Evolutionary conservation across 768 basidiomycete genomes (phyloP).

Genomic region (Exidia glandulosa): DNA sequence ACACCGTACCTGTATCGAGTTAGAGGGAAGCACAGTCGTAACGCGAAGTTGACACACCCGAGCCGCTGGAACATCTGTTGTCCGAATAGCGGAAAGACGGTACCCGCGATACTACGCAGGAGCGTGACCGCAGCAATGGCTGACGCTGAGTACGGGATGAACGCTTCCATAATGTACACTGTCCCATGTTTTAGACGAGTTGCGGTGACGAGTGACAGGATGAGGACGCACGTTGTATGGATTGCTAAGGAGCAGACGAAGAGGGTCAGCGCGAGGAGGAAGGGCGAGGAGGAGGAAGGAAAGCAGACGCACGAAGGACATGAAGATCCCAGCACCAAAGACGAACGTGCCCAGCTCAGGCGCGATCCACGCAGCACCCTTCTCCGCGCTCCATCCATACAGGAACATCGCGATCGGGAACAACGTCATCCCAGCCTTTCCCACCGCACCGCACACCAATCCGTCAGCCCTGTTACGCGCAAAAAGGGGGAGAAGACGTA

Average conservation of each 20-base stretch:
- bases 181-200: no score
- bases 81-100: conserved; percentile 2
- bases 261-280: no score
- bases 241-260: no score
- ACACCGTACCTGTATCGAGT: neutral
- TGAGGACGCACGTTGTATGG: no score
- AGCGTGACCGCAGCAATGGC: conserved; percentile 1
- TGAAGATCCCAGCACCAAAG: neutral
- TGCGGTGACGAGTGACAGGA: no score
- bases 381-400: neutral
- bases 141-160: conserved; percentile 1
- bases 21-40: neutral
- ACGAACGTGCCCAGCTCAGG: neutral
- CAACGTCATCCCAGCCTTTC: conserved; percentile 2
- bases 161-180: neutral
- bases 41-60: neutral
- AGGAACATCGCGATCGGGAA: neutral
- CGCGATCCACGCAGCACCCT: neutral
- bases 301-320: neutral
- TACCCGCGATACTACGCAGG: conserved; percentile 1
- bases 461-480: neutral
- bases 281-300: no score
- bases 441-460: neutral
- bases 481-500: neutral
- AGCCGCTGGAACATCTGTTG: neutral